Percentiles rank a stretch among this genome's conserved stretches.
Conservation (phyloP, 2,329 filamentous ascomycete species). For the Allantophomopsis cytisporea region DNA sequence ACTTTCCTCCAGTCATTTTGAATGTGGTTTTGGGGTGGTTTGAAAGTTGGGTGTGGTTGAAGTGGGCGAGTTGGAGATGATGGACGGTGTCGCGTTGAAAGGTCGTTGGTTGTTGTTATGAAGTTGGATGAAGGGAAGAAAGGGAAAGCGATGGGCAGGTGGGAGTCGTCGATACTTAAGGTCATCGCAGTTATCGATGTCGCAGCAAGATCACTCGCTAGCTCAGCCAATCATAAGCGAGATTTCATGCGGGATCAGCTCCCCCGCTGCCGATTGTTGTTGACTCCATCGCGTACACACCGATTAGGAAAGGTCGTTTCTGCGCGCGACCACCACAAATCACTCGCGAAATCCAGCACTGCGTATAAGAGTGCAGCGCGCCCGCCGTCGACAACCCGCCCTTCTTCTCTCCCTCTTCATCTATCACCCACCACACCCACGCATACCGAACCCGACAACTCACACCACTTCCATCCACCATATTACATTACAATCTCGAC, state of each 20-base stretch:
- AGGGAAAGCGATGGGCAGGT: constrained; percentile 9
- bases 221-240: background rate
- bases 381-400: constrained; percentile 2
- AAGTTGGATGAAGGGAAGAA: constrained; percentile 2
- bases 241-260: background rate
- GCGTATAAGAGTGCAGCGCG: constrained; percentile 5
- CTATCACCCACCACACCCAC: constrained; percentile 13
- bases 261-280: background rate
- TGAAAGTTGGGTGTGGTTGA: constrained; percentile 7
- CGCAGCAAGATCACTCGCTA: constrained; percentile 4
- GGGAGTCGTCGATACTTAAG: constrained; percentile 5
- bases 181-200: constrained; percentile 2
- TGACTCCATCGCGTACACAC: constrained; percentile 1
- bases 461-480: constrained; percentile 14
- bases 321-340: background rate
- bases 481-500: constrained; percentile 17
- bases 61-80: no score
- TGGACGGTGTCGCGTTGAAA: constrained; percentile 2
- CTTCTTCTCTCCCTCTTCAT: constrained; percentile 14
- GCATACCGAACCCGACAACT: constrained; percentile 6
- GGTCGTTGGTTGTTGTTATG: constrained; percentile 4
- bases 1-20: constrained; percentile 99
- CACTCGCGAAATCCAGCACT: constrained; percentile 2
- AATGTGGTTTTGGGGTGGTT: constrained; percentile 22
- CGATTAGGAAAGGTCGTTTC: no score